A percentile compares a stretch with the other conserved stretches of the same genome.
These are phyloP conservation scores for Rhododendron molle DNA, from an alignment of 148 eudicot genomes.

Conservation along the genomic window DNA sequence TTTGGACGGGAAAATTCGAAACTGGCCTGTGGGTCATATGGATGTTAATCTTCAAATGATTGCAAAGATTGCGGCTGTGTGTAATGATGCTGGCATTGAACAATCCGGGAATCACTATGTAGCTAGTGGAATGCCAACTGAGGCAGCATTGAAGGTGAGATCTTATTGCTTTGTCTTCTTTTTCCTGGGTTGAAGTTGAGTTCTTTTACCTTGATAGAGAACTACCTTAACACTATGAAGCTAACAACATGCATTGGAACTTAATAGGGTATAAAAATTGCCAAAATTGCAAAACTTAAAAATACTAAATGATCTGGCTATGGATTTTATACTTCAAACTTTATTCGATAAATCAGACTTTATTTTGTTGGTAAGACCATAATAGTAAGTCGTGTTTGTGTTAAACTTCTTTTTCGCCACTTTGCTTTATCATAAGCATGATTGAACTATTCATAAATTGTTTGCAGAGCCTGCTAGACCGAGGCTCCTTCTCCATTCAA, in stretches of 20 bases:
- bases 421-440: constrained; percentile 1
- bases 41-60: constrained; percentile 67
- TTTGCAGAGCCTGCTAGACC: background rate
- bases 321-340: background rate
- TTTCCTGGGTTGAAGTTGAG: background rate
- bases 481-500: background rate
- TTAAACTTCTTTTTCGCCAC: background rate
- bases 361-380: background rate
- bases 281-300: background rate
- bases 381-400: background rate
- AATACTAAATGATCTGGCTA: background rate
- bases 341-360: background rate
- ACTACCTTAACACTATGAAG: background rate
- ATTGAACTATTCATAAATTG: background rate
- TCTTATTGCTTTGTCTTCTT: background rate
- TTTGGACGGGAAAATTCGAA: constrained; percentile 51
- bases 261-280: background rate
- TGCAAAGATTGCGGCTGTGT: constrained; percentile 65
- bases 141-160: constrained; percentile 81
- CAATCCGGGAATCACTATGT: constrained; percentile 51
- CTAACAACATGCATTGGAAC: background rate
- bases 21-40: constrained; percentile 50
- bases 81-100: constrained; percentile 74
- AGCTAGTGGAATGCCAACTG: constrained; percentile 74
- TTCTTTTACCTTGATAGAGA: background rate